Conservation (phyloP, 352 stramenopile genomes). For the Phytophthora capsici region DNA sequence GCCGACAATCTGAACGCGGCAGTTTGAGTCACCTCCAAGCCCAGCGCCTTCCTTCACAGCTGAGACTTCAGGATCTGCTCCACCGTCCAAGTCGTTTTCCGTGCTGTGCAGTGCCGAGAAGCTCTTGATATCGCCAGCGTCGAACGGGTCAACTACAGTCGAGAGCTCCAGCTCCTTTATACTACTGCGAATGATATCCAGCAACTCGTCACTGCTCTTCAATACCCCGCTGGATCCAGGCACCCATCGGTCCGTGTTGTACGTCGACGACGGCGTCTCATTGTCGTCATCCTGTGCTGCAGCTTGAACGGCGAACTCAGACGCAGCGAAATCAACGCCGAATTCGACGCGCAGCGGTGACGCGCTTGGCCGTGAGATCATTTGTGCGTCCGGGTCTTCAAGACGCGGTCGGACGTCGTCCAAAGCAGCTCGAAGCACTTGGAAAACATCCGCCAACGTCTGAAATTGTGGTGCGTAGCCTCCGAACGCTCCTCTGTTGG, state of each 20-base stretch:
- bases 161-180: constrained; percentile 62
- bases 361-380: constrained; percentile 40
- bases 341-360: constrained; percentile 58
- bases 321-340: constrained; percentile 70
- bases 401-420: constrained; percentile 49
- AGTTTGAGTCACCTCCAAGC: constrained; percentile 54
- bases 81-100: constrained; percentile 48
- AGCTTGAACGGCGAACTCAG: constrained; percentile 50
- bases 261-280: constrained; percentile 38
- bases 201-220: constrained; percentile 69
- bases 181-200: constrained; percentile 60
- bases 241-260: constrained; percentile 79
- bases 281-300: constrained; percentile 16
- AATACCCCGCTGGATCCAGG: constrained; percentile 46
- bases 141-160: constrained; percentile 71
- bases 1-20: constrained; percentile 57
- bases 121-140: constrained; percentile 53
- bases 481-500: constrained; percentile 62
- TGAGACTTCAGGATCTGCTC: constrained; percentile 9
- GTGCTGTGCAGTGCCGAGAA: constrained; percentile 52
- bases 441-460: constrained; percentile 64
- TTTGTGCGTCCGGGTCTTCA: constrained; percentile 27
- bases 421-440: constrained; percentile 55
- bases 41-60: constrained; percentile 11
- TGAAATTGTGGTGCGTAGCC: constrained; percentile 71